Evolutionary conservation across 768 basidiomycete genomes (phyloP), one percentile per base, ranked within the genome.

Genomic region (Lactifluus pinguis): DNA sequence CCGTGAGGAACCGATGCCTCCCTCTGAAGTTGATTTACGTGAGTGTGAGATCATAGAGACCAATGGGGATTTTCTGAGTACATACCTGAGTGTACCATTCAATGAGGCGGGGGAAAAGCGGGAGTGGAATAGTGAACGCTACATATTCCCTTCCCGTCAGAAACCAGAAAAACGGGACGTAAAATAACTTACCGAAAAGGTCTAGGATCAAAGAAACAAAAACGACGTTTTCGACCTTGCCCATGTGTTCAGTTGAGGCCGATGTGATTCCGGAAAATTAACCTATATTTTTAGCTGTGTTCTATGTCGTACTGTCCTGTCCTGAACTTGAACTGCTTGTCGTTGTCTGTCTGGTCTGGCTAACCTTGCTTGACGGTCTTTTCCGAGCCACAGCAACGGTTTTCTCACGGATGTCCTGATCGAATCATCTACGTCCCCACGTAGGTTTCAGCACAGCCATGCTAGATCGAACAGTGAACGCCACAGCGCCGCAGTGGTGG

Each of bases 81-180:
- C 45, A 68, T 65, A 87, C 89, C 69, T 83, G 72, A 1, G 85
- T 86, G 70, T 93, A 95, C 89, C 89, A 93, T 74, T 95, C 87
- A 47, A 97, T 94, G 53, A 98, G 78, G n/a, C 95, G 84, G n/a
- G 95, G 95, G 73, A 98, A 98, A 34, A 98, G 82, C 21, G 95
- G 95, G n/a, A 98, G 79, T 10, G 93, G 94, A 49, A 95, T 89
- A 25, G 92, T 97, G 73, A 95, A 95, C 13, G 92, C 91, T 80
- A 79, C 76, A 39, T 19, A 14, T 21, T 50, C 29, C 52, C 51
- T 21, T 50, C 29, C 52, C 51, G 42, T 63, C 55, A 54, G 59
- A 49, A 55, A 25, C 49, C 25, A 44, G 47, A 30, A 2, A 25
- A 45, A n/a, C 19, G 7, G 19, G 29, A 53, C 0, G 3, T 19